phyloP scores from a whole-genome alignment of 2,329 filamentous ascomycete species.

The Aureobasidium sp. region DNA sequence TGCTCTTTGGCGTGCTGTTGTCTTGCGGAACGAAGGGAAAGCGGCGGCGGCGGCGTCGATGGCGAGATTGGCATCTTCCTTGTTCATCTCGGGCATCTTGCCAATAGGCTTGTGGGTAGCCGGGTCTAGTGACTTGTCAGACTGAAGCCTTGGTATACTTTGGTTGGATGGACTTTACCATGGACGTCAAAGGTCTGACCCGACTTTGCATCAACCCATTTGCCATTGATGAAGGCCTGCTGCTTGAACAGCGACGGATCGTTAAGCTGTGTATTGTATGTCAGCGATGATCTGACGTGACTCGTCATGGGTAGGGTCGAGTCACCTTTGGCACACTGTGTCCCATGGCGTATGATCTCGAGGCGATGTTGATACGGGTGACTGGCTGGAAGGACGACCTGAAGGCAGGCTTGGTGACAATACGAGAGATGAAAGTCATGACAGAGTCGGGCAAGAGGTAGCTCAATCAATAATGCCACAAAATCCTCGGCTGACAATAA shows the following conservation, averaged over 20 bases:
- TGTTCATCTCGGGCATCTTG: constrained; percentile 75
- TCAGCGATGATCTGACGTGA: not conserved
- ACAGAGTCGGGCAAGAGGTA: not conserved
- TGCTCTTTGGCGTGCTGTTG: constrained; percentile 67
- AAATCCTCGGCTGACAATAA: constrained; percentile 5
- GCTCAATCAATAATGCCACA: not conserved
- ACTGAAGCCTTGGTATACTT: not conserved
- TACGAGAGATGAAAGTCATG: constrained; percentile 14
- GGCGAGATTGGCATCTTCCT: constrained; percentile 69
- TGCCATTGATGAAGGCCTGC: constrained; percentile 80
- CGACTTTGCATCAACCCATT: constrained; percentile 80
- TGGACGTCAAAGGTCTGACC: constrained; percentile 87
- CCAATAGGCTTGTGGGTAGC: constrained; percentile 75
- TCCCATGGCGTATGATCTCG: constrained; percentile 38
- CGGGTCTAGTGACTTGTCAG: constrained; percentile 53
- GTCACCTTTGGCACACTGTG: constrained; percentile 37
- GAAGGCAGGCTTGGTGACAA: constrained; percentile 15
- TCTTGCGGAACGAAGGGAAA: constrained; percentile 61
- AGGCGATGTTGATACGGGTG: constrained; percentile 30
- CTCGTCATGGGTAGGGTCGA: not conserved
- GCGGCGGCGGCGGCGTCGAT: constrained; percentile 78
- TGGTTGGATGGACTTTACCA: constrained; percentile 4
- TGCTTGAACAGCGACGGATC: constrained; percentile 66
- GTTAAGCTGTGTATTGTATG: constrained; percentile 33
- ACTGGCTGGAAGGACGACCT: constrained; percentile 20